A percentile compares a stretch with the other conserved stretches of the same genome.
Conservation (phyloP, 225 moss, liverwort and hornwort species). For the Sphagnum tenellum region DNA sequence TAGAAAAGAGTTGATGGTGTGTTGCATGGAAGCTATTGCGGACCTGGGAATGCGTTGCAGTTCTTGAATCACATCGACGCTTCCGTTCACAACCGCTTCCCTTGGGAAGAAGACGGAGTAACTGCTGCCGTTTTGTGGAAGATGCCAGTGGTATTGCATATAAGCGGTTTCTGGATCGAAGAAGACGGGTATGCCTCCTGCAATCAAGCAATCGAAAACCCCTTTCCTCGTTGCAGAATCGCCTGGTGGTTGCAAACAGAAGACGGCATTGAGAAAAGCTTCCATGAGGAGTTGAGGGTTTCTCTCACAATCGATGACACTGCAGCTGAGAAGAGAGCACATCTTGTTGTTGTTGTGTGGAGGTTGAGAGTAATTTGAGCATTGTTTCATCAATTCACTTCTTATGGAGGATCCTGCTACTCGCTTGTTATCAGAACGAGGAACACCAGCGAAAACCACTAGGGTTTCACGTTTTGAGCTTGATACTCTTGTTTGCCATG, state of each 20-base stretch:
- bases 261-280: slow-evolving; percentile 23
- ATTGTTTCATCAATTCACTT: slow-evolving; percentile 31
- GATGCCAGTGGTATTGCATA: slow-evolving; percentile 44
- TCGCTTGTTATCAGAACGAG: neutral
- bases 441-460: slow-evolving; percentile 8
- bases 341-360: too few relatives aligned
- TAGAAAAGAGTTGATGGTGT: slow-evolving; percentile 19
- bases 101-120: slow-evolving; percentile 32
- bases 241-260: slow-evolving; percentile 52
- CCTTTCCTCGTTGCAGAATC: slow-evolving; percentile 50
- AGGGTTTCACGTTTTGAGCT: slow-evolving; percentile 1
- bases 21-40: slow-evolving; percentile 22
- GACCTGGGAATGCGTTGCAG: slow-evolving; percentile 12
- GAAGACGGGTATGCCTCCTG: slow-evolving; percentile 49
- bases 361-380: slow-evolving; percentile 7
- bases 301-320: slow-evolving; percentile 15
- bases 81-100: slow-evolving; percentile 6
- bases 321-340: slow-evolving; percentile 25
- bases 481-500: slow-evolving; percentile 7
- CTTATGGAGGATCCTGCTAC: slow-evolving; percentile 13
- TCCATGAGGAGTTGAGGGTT: slow-evolving; percentile 30
- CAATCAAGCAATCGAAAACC: slow-evolving; percentile 41
- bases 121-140: slow-evolving; percentile 27
- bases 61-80: slow-evolving; percentile 21
- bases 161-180: slow-evolving; percentile 27